Percentiles rank a stretch among this genome's conserved stretches.
Evolutionary conservation across 441 rosid species (phyloP).

Genomic region (Arabidopsis lyrata): DNA sequence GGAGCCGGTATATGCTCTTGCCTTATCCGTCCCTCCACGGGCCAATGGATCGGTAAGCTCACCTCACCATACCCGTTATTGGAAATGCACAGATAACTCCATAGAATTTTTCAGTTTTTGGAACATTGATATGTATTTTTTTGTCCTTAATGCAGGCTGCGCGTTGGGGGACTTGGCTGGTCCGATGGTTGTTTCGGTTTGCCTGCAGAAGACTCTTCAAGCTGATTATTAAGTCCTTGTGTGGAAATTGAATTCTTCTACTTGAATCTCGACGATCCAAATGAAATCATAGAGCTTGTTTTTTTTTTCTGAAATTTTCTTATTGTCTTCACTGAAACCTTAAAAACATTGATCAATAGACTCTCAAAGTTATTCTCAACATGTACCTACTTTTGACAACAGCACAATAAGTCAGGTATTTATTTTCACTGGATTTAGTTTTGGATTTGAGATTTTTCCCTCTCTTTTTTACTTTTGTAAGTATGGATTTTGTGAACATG

Average conservation of each 20-base stretch:
- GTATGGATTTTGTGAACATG: not conserved
- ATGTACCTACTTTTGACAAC: constrained; percentile 29
- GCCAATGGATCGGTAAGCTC: constrained; percentile 92
- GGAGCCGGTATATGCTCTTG: constrained; percentile 90
- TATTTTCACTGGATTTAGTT: not conserved
- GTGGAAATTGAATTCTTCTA: constrained; percentile 32
- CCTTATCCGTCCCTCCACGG: constrained; percentile 75
- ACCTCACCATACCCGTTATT: constrained; percentile 6
- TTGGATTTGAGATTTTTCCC: not conserved
- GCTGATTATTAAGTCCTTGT: constrained; percentile 48
- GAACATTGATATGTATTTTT: constrained; percentile 7
- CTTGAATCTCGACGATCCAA: constrained; percentile 23
- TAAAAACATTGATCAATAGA: constrained; percentile 5
- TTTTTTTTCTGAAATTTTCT: constrained; percentile 4
- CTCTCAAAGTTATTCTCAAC: constrained; percentile 5
- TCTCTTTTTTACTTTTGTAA: not conserved
- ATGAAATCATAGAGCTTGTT: constrained; percentile 20
- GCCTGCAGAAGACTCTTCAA: constrained; percentile 71
- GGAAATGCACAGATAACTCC: not conserved
- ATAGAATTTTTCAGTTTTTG: not conserved
- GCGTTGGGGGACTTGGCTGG: constrained; percentile 85
- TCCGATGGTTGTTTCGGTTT: constrained; percentile 65
- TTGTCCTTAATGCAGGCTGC: constrained; percentile 62
- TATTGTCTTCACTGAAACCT: not conserved
- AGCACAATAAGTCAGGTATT: constrained; percentile 24